Percentiles rank a stretch among this genome's conserved stretches.
Conservation (phyloP, 148 eudicot species). For the Rhododendron vialii region DNA sequence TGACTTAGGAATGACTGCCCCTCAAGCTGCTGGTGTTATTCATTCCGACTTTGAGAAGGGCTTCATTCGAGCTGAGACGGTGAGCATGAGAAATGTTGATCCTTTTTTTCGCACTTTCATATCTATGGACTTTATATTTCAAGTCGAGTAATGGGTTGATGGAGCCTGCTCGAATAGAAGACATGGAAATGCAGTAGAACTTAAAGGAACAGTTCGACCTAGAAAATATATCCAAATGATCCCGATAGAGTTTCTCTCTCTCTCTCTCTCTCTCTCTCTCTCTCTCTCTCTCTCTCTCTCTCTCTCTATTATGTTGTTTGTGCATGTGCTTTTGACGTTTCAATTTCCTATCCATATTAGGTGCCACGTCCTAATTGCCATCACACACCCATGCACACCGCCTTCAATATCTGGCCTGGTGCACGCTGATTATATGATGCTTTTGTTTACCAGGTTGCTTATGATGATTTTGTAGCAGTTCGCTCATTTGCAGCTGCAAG, state of each 20-base stretch:
- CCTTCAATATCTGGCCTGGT: background rate
- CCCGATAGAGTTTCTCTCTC: background rate
- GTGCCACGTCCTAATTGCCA: background rate
- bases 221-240: background rate
- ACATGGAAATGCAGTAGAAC: background rate
- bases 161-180: background rate
- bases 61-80: conserved; percentile 98
- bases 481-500: conserved; percentile 85
- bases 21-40: conserved; percentile 99
- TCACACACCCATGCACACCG: background rate
- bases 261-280: background rate
- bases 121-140: background rate
- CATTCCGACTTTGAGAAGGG: conserved; percentile 99
- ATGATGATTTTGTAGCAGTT: conserved; percentile 86
- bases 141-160: background rate
- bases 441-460: conserved; percentile 65
- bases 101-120: background rate
- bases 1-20: conserved; percentile 89
- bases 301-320: background rate
- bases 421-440: background rate
- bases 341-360: background rate
- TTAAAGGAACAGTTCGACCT: background rate
- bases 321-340: background rate
- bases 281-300: background rate
- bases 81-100: conserved; percentile 29